Conservation (phyloP, 805 yeast genomes). For the Schizosaccharomyces osmophilus region DNA sequence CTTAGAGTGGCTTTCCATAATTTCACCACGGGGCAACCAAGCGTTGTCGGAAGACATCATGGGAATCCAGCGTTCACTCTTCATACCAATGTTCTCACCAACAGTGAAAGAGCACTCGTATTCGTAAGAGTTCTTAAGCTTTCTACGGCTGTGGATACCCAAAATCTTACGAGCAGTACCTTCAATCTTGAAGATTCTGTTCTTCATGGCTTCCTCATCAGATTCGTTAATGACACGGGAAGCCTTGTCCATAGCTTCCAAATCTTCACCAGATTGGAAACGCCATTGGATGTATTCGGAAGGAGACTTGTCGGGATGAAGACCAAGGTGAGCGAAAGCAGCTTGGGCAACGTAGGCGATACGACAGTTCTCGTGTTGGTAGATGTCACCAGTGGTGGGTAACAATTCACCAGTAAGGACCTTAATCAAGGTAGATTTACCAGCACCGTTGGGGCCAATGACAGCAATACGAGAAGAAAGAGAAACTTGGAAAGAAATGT, state of each 20-base stretch:
- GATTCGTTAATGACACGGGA: slow-evolving; percentile 91
- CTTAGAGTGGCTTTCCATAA: slow-evolving; percentile 91
- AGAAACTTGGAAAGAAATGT: slow-evolving; percentile 95
- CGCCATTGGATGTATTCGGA: slow-evolving; percentile 99
- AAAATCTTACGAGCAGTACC: slow-evolving; percentile 94
- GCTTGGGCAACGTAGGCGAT: slow-evolving; percentile 99
- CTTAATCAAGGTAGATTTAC: slow-evolving; percentile 96
- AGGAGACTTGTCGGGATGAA: slow-evolving; percentile 97
- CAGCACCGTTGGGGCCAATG: slow-evolving; percentile 99
- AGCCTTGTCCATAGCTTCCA: slow-evolving; percentile 99
- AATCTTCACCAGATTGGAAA: slow-evolving; percentile 99
- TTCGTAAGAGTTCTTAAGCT: slow-evolving; percentile 99
- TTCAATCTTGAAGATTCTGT: slow-evolving; percentile 97
- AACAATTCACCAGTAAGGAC: slow-evolving; percentile 97
- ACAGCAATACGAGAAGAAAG: slow-evolving; percentile 98
- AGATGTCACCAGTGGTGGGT: slow-evolving; percentile 96
- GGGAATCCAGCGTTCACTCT: slow-evolving; percentile 97
- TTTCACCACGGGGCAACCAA: slow-evolving; percentile 99
- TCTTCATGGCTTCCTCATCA: slow-evolving; percentile 84
- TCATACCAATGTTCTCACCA: slow-evolving; percentile 98
- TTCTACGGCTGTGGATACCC: slow-evolving; percentile 88
- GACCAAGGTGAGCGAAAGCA: slow-evolving; percentile 97
- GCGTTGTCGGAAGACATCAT: slow-evolving; percentile 99
- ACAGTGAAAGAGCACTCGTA: slow-evolving; percentile 92
- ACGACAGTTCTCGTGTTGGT: slow-evolving; percentile 98